Percentiles rank a stretch among this genome's conserved stretches.
These are phyloP conservation scores for Capsicum baccatum DNA, from an alignment of 257 asterid genomes.

Conservation along the genomic window DNA sequence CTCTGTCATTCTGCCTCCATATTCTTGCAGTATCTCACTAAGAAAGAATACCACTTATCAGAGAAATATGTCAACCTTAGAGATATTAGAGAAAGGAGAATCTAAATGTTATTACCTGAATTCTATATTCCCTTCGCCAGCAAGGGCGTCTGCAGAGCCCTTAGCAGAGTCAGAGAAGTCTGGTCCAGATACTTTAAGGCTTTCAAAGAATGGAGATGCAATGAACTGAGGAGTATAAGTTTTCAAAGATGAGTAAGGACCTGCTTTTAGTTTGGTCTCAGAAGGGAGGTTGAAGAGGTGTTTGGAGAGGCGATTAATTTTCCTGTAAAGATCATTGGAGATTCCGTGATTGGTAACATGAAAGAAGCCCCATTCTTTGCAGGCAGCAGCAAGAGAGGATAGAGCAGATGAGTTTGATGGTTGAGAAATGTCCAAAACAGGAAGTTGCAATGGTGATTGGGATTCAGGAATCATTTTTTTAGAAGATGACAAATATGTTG, in stretches of 20 bases:
- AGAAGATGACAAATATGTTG: constrained; percentile 12
- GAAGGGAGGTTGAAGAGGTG: constrained; percentile 57
- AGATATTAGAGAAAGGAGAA: neutral
- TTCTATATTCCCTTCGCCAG: constrained; percentile 37
- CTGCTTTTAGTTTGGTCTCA: constrained; percentile 57
- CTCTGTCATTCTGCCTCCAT: constrained; percentile 60
- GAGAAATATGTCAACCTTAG: neutral
- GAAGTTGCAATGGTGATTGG: constrained; percentile 55
- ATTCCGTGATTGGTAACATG: constrained; percentile 71
- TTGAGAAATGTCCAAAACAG: constrained; percentile 60
- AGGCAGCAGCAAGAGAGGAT: constrained; percentile 57
- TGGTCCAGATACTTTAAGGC: constrained; percentile 69
- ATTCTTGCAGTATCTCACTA: constrained; percentile 60
- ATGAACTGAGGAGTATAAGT: constrained; percentile 79
- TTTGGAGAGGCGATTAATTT: constrained; percentile 51
- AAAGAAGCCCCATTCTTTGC: constrained; percentile 79
- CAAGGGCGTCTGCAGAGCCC: constrained; percentile 47
- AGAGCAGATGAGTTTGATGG: constrained; percentile 47
- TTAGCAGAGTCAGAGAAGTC: constrained; percentile 57
- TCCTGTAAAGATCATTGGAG: constrained; percentile 56
- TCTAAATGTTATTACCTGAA: constrained; percentile 52
- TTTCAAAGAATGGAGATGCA: constrained; percentile 77
- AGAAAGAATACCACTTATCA: neutral
- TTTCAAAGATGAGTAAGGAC: constrained; percentile 55
- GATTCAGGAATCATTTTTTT: constrained; percentile 58